A percentile compares a stretch with the other conserved stretches of the same genome.
Evolutionary conservation across 2,329 filamentous ascomycete species (phyloP).

Genomic region (Aspergillus transmontanensis): DNA sequence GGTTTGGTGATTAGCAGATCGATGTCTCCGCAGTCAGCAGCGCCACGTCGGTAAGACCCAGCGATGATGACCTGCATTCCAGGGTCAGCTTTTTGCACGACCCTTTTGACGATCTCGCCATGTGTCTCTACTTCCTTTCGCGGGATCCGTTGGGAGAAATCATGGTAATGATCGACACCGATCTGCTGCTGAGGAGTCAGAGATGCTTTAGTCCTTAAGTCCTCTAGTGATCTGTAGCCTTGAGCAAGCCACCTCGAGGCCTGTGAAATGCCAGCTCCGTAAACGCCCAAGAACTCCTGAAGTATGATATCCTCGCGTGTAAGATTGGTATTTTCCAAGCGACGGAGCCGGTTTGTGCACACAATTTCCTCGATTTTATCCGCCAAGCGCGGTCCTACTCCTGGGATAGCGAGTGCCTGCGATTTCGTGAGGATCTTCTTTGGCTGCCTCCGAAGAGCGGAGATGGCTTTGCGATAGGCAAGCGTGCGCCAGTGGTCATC

Average conservation of each 20-base stretch:
- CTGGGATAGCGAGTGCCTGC: conserved; percentile 68
- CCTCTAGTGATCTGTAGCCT: conserved; percentile 73
- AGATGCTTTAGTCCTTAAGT: conserved; percentile 63
- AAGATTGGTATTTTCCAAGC: conserved; percentile 69
- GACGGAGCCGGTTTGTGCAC: conserved; percentile 68
- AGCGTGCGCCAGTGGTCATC: conserved; percentile 75
- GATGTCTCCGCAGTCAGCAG: conserved; percentile 74
- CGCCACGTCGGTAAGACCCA: conserved; percentile 83
- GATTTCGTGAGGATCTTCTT: conserved; percentile 67
- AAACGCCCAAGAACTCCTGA: conserved; percentile 73
- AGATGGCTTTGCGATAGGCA: conserved; percentile 77
- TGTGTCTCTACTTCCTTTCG: conserved; percentile 73
- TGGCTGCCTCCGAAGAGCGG: conserved; percentile 68
- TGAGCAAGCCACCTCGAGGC: conserved; percentile 76
- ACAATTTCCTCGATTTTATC: conserved; percentile 90
- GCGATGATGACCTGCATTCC: conserved; percentile 71
- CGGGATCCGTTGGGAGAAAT: conserved; percentile 78
- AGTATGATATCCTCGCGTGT: conserved; percentile 69
- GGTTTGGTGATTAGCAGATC: conserved; percentile 80
- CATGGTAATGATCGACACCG: conserved; percentile 76
- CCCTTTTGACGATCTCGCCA: conserved; percentile 63
- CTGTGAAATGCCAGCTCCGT: conserved; percentile 71
- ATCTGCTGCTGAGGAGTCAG: conserved; percentile 72
- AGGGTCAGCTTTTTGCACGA: conserved; percentile 63
- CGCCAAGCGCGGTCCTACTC: conserved; percentile 73